phyloP scores from a whole-genome alignment of 352 stramenopile genomes.

The Aphanomyces cochlioides region DNA sequence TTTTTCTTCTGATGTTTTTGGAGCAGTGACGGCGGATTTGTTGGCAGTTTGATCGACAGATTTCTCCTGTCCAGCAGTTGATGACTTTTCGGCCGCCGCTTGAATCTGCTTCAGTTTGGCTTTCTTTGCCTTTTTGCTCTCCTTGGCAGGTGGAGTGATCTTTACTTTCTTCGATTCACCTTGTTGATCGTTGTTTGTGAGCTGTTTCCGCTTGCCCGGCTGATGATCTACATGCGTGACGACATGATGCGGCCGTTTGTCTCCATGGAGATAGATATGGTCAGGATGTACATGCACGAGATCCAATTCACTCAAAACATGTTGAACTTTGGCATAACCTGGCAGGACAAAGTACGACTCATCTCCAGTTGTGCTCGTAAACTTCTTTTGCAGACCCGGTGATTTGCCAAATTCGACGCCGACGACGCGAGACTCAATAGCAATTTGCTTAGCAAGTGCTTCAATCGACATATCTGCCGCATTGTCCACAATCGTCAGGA shows the following conservation, averaged over 20 bases:
- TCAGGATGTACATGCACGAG: conserved; percentile 9
- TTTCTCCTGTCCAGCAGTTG: too few relatives aligned
- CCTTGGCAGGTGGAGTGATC: neutral
- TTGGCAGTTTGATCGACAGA: too few relatives aligned
- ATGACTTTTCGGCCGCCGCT: too few relatives aligned
- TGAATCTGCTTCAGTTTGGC: neutral
- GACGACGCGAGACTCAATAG: conserved; percentile 6
- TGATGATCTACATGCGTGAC: neutral
- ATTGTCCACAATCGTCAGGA: conserved; percentile 9
- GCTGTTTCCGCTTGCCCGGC: conserved; percentile 4
- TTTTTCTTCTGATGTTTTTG: too few relatives aligned
- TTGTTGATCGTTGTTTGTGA: neutral
- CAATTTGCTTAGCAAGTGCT: neutral
- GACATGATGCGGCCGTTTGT: too few relatives aligned
- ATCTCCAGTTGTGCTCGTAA: neutral
- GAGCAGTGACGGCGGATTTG: too few relatives aligned
- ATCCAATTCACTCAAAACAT: conserved; percentile 21
- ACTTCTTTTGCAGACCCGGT: conserved; percentile 30
- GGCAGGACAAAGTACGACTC: conserved; percentile 6
- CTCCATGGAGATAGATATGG: neutral
- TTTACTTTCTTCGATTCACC: neutral
- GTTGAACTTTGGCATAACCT: conserved; percentile 17
- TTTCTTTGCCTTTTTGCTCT: conserved; percentile 29
- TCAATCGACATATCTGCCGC: neutral
- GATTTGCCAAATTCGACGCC: neutral